These are phyloP conservation scores for Xylaria flabelliformis DNA, from an alignment of 495 filamentous ascomycete genomes.

Conservation along the genomic window DNA sequence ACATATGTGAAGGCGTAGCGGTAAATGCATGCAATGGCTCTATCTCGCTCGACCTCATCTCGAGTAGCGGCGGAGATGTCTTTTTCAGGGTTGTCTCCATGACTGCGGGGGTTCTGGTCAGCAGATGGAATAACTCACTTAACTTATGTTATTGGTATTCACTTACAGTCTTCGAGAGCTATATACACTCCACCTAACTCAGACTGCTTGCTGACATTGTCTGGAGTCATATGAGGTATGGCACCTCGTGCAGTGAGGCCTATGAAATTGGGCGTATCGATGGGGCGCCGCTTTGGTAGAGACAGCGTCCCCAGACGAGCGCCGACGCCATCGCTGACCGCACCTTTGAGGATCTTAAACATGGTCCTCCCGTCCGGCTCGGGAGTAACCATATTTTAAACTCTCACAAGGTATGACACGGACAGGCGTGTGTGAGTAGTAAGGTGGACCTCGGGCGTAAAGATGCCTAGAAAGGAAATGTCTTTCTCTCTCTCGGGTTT, in stretches of 20 bases:
- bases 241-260: slow-evolving; percentile 79
- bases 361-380: slow-evolving; percentile 31
- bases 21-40: slow-evolving; percentile 76
- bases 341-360: slow-evolving; percentile 50
- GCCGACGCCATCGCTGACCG: slow-evolving; percentile 40
- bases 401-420: background rate
- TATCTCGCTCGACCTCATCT: slow-evolving; percentile 34
- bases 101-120: slow-evolving; percentile 57
- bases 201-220: slow-evolving; percentile 72
- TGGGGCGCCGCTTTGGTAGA: slow-evolving; percentile 61
- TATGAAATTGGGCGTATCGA: slow-evolving; percentile 84
- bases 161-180: slow-evolving; percentile 92
- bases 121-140: slow-evolving; percentile 9
- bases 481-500: background rate
- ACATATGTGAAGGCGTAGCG: slow-evolving; percentile 53
- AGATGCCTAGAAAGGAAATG: slow-evolving; percentile 9
- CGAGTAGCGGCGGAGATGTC: slow-evolving; percentile 24
- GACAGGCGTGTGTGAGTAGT: background rate
- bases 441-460: slow-evolving; percentile 6
- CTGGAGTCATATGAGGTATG: slow-evolving; percentile 86
- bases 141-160: background rate
- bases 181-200: slow-evolving; percentile 73
- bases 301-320: slow-evolving; percentile 68
- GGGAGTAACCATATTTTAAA: slow-evolving; percentile 25
- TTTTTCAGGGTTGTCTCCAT: slow-evolving; percentile 70